A percentile compares a stretch with the other conserved stretches of the same genome.
Evolutionary conservation across 176 grass and related monocot species (phyloP).

Genomic region (Rhipidocladum racemiflorum): DNA sequence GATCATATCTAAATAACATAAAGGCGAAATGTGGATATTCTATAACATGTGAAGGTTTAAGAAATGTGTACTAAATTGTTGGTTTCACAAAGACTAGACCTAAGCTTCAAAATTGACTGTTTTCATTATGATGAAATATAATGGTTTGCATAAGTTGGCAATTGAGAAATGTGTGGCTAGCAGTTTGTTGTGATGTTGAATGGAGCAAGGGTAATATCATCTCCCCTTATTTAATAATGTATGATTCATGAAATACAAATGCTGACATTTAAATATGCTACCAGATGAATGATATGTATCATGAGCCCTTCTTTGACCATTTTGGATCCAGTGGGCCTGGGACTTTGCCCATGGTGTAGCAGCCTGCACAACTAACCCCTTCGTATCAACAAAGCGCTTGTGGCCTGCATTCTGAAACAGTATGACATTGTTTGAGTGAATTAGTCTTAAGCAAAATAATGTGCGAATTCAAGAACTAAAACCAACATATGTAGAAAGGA

Average conservation of each 20-base stretch:
- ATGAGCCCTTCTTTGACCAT: slow-evolving; percentile 35
- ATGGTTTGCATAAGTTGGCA: too few species aligned
- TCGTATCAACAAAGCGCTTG: slow-evolving; percentile 37
- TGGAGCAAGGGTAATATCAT: background rate
- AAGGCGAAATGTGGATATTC: too few species aligned
- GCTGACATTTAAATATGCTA: slow-evolving; percentile 18
- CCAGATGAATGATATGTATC: slow-evolving; percentile 37
- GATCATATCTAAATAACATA: too few species aligned
- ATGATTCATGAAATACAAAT: background rate
- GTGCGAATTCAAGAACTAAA: background rate
- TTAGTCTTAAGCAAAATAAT: background rate
- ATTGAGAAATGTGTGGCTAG: too few species aligned
- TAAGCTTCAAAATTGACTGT: too few species aligned
- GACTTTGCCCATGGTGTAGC: slow-evolving; percentile 39
- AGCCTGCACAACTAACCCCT: slow-evolving; percentile 27
- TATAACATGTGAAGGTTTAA: too few species aligned
- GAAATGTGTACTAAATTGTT: too few species aligned
- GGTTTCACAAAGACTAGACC: too few species aligned
- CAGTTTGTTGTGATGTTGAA: background rate
- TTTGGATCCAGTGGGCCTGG: slow-evolving; percentile 26
- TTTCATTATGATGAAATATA: too few species aligned
- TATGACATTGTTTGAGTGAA: slow-evolving; percentile 4
- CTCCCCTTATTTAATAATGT: too few species aligned
- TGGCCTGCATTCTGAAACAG: slow-evolving; percentile 44
- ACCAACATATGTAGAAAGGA: background rate